Conservation (phyloP, 768 basidiomycete species). For the Serpula lacrymans region DNA sequence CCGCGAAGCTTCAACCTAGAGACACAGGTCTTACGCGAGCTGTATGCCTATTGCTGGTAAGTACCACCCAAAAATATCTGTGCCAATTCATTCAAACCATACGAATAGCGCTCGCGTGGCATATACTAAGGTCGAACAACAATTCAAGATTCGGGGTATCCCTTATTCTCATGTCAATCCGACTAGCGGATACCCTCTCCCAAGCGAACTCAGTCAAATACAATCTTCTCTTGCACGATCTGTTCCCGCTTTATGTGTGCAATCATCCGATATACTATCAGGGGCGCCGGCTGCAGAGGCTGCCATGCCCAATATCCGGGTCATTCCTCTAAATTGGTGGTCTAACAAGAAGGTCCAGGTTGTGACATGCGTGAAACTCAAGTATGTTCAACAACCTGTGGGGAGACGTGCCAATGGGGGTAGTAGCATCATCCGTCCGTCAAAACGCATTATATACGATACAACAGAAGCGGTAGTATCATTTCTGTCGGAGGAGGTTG, state of each 20-base stretch:
- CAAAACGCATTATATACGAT: slow-evolving; percentile 87
- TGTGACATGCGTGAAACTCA: slow-evolving; percentile 86
- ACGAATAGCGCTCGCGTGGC: slow-evolving; percentile 75
- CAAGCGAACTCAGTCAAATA: slow-evolving; percentile 49
- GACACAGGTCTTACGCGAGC: slow-evolving; percentile 67
- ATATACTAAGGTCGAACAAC: slow-evolving; percentile 84
- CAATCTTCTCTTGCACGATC: slow-evolving; percentile 75
- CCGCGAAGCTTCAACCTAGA: slow-evolving; percentile 58
- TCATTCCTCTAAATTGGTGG: slow-evolving; percentile 92
- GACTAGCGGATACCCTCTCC: slow-evolving; percentile 33
- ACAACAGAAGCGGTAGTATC: slow-evolving; percentile 85
- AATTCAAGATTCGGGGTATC: slow-evolving; percentile 79
- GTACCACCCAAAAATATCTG: slow-evolving; percentile 8
- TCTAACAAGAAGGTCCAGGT: slow-evolving; percentile 75
- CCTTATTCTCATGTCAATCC: slow-evolving; percentile 76
- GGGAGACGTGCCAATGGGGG: slow-evolving; percentile 56
- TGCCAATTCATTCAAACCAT: background rate
- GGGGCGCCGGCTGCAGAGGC: slow-evolving; percentile 87
- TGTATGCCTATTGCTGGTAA: slow-evolving; percentile 88
- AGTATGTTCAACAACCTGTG: slow-evolving; percentile 84
- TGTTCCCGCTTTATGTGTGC: slow-evolving; percentile 81
- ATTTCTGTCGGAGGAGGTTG: slow-evolving; percentile 82
- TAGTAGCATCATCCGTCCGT: slow-evolving; percentile 68
- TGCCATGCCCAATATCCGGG: slow-evolving; percentile 88
- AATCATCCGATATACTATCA: slow-evolving; percentile 75